phyloP scores from a whole-genome alignment of 139 green algal species.

The Asterochloris sp. region DNA sequence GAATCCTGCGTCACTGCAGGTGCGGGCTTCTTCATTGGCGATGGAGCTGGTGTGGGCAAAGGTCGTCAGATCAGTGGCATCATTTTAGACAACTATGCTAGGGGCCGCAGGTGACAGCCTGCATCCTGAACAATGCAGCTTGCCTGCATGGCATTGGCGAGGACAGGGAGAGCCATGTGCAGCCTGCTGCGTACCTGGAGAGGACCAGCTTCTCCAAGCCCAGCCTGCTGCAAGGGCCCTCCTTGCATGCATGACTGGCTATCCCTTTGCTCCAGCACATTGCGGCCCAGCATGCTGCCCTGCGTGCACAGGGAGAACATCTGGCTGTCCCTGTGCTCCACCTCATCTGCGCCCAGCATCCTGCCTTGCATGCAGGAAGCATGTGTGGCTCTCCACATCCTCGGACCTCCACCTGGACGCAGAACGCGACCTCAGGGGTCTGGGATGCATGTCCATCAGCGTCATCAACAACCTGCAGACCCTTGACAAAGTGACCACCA shows the following conservation, averaged over 20 bases:
- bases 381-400: conserved; percentile 71
- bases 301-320: not conserved
- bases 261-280: too few species aligned
- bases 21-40: conserved; percentile 77
- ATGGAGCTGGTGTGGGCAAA: conserved; percentile 86
- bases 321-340: conserved; percentile 63
- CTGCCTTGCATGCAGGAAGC: not conserved
- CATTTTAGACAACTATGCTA: conserved; percentile 82
- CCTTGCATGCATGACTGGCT: too few species aligned
- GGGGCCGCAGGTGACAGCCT: conserved; percentile 39
- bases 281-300: too few species aligned
- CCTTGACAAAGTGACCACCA: conserved; percentile 65
- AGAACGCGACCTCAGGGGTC: conserved; percentile 54
- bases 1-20: conserved; percentile 16
- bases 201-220: too few species aligned
- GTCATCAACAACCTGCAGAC: conserved; percentile 67
- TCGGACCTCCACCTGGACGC: conserved; percentile 67
- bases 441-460: conserved; percentile 57
- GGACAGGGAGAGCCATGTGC: conserved; percentile 5
- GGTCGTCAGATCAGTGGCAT: conserved; percentile 73
- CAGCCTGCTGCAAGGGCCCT: too few species aligned
- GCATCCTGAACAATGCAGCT: too few species aligned
- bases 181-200: too few species aligned
- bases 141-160: too few species aligned
- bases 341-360: not conserved